These are phyloP conservation scores for Phytopythium litorale DNA, from an alignment of 352 stramenopile species.

Conservation along the genomic window DNA sequence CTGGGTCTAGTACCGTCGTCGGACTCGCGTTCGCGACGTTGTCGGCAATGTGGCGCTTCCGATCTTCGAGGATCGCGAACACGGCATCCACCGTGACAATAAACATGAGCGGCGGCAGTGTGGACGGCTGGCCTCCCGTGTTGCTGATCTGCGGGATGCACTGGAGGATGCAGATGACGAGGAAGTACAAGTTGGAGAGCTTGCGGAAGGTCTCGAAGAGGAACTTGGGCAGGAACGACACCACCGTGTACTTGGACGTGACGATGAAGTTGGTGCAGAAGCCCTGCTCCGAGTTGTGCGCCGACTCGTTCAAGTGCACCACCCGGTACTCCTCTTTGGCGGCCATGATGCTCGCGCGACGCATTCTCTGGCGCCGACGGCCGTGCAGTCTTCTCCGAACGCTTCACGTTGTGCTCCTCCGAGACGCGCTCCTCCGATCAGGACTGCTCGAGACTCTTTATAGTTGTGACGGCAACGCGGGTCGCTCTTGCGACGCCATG, in stretches of 20 bases:
- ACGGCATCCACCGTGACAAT: slow-evolving; percentile 90
- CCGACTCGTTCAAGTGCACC: slow-evolving; percentile 56
- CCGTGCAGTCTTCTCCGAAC: background rate
- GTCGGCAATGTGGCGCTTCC: slow-evolving; percentile 83
- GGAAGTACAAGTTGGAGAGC: slow-evolving; percentile 93
- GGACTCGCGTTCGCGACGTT: slow-evolving; percentile 71
- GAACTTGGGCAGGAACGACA: slow-evolving; percentile 90
- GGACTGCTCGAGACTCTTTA: background rate
- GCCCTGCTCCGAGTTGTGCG: slow-evolving; percentile 46
- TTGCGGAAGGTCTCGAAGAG: slow-evolving; percentile 90
- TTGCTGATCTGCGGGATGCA: slow-evolving; percentile 90
- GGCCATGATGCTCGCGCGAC: slow-evolving; percentile 6
- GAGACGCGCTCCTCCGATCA: too few species aligned
- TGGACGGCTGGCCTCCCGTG: slow-evolving; percentile 83
- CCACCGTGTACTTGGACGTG: slow-evolving; percentile 89
- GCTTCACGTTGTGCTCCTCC: background rate
- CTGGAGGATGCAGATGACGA: slow-evolving; percentile 87
- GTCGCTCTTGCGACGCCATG: background rate
- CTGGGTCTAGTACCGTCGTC: slow-evolving; percentile 54
- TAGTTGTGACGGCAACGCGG: background rate
- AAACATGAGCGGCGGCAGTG: slow-evolving; percentile 84
- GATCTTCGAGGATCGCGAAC: slow-evolving; percentile 87
- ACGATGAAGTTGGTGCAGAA: slow-evolving; percentile 89
- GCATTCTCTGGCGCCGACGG: background rate
- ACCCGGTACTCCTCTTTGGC: slow-evolving; percentile 38